Percentiles rank a stretch among this genome's conserved stretches.
These are phyloP conservation scores for Carex cristatella DNA, from an alignment of 176 grass and related monocot genomes.

Conservation along the genomic window DNA sequence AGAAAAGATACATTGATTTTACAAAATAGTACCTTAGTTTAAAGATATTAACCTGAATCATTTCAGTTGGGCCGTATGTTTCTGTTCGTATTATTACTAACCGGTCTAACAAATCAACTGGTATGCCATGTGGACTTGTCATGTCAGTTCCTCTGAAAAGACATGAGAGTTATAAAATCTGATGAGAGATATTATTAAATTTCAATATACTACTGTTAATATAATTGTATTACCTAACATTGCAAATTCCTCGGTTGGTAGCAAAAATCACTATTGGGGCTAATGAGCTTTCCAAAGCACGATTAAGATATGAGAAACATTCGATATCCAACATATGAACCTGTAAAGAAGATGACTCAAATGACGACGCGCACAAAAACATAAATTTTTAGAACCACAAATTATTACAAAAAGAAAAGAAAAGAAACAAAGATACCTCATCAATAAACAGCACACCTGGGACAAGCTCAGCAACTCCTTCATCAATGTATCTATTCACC, in stretches of 20 bases:
- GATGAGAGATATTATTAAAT: background rate
- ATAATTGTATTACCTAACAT: conserved; percentile 54
- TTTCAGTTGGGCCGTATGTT: conserved; percentile 85
- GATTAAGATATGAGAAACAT: conserved; percentile 97
- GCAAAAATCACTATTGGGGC: conserved; percentile 90
- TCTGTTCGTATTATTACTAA: conserved; percentile 86
- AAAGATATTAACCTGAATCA: conserved; percentile 67
- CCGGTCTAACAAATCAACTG: conserved; percentile 89
- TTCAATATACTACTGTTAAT: background rate
- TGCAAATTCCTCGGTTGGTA: conserved; percentile 92
- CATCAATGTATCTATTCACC: conserved; percentile 86
- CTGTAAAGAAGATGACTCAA: conserved; percentile 33
- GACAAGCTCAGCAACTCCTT: conserved; percentile 94
- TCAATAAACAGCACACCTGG: conserved; percentile 95
- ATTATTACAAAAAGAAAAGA: background rate
- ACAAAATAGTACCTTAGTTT: conserved; percentile 25
- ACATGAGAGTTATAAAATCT: conserved; percentile 26
- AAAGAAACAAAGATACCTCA: conserved; percentile 45
- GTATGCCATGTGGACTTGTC: conserved; percentile 89
- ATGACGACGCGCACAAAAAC: background rate
- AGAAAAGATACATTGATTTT: conserved; percentile 13
- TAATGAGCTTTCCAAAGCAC: conserved; percentile 79
- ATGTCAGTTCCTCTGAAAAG: conserved; percentile 87
- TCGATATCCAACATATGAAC: conserved; percentile 95
- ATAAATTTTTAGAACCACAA: conserved; percentile 10